Base-by-base conservation (phyloP, 306 rosid species). In the Pueraria montana region DNA sequence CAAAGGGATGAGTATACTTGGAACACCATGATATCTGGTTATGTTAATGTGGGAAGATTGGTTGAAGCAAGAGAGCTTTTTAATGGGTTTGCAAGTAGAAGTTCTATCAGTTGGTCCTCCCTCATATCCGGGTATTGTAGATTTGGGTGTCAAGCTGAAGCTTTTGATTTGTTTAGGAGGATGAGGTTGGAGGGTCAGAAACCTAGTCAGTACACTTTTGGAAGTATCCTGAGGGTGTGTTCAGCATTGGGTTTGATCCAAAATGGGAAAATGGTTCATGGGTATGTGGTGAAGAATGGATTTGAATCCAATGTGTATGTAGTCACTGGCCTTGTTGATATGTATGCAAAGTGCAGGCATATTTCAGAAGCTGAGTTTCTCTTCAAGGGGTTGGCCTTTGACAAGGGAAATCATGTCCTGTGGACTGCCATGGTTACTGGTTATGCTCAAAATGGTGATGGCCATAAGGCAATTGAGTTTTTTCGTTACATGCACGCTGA, bases 401-500 rank as follows among this genome's bases (percentile, higher is more conserved):
- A 79, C 72, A 85, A 79, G 81, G 91, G 80, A 65, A 93, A 89
- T 80, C 88, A 89, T 84, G 98, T 93, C 42, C 76, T 89, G 64
- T 93, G 97, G 97, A 91, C 94, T 45, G 88, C 95, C 49, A 96
- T 93, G 99, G 87, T 93, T 76, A 87, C 97, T n/a, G 99, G 98
- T 38, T 93, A 96, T 86, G 89, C 98, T 81, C 96, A 89, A 34
- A 93, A 85, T 77, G 96, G 93, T 20, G 87, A 93, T 63, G 77
- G 91, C 52, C 53, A n/a, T 17, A 90, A 90, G 80, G 98, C 98
- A 32, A 82, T 92, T 50, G 87, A 86, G 84, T 92, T 84, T 88
- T 95, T 92, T 68, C 68, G 84, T 72, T 85, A 82, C 72, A 92
- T 92, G 98, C 83, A 50, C 20, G 24, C 65, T 0, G 83, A 83